phyloP scores from a whole-genome alignment of 805 yeast species.

The Teunomyces panamensis region DNA sequence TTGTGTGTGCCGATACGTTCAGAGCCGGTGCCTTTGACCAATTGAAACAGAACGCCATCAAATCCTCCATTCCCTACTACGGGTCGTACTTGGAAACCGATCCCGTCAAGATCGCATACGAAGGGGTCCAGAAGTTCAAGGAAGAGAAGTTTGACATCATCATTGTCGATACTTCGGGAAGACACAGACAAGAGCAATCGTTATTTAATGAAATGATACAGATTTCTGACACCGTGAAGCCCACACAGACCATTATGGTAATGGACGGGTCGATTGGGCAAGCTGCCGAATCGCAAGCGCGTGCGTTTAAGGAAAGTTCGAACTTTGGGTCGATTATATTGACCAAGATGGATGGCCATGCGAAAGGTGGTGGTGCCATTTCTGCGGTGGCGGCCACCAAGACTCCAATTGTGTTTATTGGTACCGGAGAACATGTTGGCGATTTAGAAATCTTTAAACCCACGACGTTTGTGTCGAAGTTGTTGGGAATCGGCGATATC shows the following conservation, averaged over 20 bases:
- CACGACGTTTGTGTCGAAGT: conserved; percentile 81
- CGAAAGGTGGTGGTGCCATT: conserved; percentile 99
- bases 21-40: conserved; percentile 99
- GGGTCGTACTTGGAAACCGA: conserved; percentile 96
- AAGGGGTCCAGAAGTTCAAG: conserved; percentile 89
- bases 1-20: conserved; percentile 98
- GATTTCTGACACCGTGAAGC: conserved; percentile 80
- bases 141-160: conserved; percentile 89
- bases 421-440: conserved; percentile 96
- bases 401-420: conserved; percentile 93
- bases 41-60: conserved; percentile 93
- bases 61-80: conserved; percentile 89
- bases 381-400: conserved; percentile 97
- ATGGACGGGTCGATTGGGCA: conserved; percentile 97
- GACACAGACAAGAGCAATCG: conserved; percentile 93
- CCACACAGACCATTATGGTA: conserved; percentile 97
- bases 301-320: conserved; percentile 89
- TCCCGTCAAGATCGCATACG: conserved; percentile 87
- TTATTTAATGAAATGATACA: conserved; percentile 93
- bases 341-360: conserved; percentile 98
- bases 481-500: conserved; percentile 92
- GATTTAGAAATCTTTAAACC: conserved; percentile 93
- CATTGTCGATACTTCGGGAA: conserved; percentile 96
- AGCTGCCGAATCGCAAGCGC: conserved; percentile 94
- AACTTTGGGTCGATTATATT: conserved; percentile 93